These are phyloP conservation scores for Colletotrichum orbiculare DNA, from an alignment of 2,329 filamentous ascomycete species.

Conservation along the genomic window DNA sequence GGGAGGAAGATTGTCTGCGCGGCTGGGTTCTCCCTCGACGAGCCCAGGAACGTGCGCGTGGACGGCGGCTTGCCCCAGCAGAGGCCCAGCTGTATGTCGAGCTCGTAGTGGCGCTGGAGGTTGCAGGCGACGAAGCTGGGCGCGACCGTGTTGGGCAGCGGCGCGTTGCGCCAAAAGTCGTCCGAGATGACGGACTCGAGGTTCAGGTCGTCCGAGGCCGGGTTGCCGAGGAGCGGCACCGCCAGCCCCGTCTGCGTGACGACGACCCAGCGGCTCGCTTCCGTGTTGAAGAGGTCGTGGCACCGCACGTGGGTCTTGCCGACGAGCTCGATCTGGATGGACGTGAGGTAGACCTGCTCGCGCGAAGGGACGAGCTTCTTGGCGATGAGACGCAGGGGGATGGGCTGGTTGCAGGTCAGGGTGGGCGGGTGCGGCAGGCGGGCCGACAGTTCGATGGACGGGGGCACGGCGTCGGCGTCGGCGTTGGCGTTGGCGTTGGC, in stretches of 20 bases:
- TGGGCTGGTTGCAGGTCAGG: slow-evolving; percentile 86
- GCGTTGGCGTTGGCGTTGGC: slow-evolving; percentile 37
- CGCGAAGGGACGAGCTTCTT: slow-evolving; percentile 78
- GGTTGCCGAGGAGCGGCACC: slow-evolving; percentile 71
- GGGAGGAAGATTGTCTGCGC: slow-evolving; percentile 80
- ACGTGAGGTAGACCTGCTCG: slow-evolving; percentile 79
- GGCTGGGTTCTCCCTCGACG: slow-evolving; percentile 40
- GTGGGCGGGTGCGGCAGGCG: slow-evolving; percentile 88
- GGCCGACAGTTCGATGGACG: slow-evolving; percentile 81
- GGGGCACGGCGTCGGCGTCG: slow-evolving; percentile 58
- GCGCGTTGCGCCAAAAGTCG: slow-evolving; percentile 76
- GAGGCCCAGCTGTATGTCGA: slow-evolving; percentile 84
- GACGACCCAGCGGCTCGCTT: slow-evolving; percentile 81
- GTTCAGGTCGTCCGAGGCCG: slow-evolving; percentile 66
- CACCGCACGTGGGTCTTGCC: slow-evolving; percentile 84
- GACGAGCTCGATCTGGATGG: slow-evolving; percentile 84
- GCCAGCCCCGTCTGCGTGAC: slow-evolving; percentile 77
- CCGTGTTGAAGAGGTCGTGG: slow-evolving; percentile 77
- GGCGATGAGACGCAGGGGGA: slow-evolving; percentile 83
- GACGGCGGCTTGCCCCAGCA: slow-evolving; percentile 72
- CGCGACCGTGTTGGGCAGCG: slow-evolving; percentile 86
- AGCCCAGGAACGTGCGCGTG: slow-evolving; percentile 44
- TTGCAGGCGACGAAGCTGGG: slow-evolving; percentile 93
- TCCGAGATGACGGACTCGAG: slow-evolving; percentile 77
- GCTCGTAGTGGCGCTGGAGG: slow-evolving; percentile 81